Evolutionary conservation across 768 basidiomycete species (phyloP).

Genomic region (Saitozyma podzolica): DNA sequence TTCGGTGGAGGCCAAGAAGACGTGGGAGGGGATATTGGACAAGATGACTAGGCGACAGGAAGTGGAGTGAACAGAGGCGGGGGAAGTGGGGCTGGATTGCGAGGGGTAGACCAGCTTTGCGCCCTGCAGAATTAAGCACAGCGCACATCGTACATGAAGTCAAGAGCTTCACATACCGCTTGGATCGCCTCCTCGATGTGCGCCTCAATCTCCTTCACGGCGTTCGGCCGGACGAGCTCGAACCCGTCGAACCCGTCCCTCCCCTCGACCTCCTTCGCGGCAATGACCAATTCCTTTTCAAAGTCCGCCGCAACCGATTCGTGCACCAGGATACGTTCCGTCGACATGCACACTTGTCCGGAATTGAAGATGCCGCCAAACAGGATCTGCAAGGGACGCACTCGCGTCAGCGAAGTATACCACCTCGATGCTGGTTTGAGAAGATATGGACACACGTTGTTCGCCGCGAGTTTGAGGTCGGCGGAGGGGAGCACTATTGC

Average conservation of each 20-base stretch:
- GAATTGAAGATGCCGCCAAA: conserved; percentile 48
- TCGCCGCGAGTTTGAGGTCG: conserved; percentile 60
- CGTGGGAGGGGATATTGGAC: conserved; percentile 8
- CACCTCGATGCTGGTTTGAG: background rate
- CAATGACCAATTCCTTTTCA: conserved; percentile 20
- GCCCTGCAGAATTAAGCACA: conserved; percentile 16
- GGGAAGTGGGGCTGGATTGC: background rate
- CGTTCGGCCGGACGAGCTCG: conserved; percentile 26
- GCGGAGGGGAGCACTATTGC: conserved; percentile 57
- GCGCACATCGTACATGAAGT: background rate
- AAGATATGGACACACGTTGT: conserved; percentile 40
- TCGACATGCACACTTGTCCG: conserved; percentile 52
- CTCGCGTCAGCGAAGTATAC: background rate
- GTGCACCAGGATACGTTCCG: conserved; percentile 48
- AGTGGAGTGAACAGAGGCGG: conserved; percentile 3
- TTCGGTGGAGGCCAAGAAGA: conserved; percentile 53
- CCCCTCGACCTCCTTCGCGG: conserved; percentile 14
- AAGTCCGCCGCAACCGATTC: conserved; percentile 29
- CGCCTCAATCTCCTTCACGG: conserved; percentile 9
- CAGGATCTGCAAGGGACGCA: conserved; percentile 30
- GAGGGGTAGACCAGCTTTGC: conserved; percentile 18
- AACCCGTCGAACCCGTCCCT: conserved; percentile 19
- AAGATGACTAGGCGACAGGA: conserved; percentile 22
- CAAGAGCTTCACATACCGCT: conserved; percentile 12
- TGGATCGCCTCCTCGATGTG: conserved; percentile 26